Evolutionary conservation across 2,329 filamentous ascomycete genomes (phyloP), one percentile per base, ranked within the genome.

Genomic region (Amphichorda felina): DNA sequence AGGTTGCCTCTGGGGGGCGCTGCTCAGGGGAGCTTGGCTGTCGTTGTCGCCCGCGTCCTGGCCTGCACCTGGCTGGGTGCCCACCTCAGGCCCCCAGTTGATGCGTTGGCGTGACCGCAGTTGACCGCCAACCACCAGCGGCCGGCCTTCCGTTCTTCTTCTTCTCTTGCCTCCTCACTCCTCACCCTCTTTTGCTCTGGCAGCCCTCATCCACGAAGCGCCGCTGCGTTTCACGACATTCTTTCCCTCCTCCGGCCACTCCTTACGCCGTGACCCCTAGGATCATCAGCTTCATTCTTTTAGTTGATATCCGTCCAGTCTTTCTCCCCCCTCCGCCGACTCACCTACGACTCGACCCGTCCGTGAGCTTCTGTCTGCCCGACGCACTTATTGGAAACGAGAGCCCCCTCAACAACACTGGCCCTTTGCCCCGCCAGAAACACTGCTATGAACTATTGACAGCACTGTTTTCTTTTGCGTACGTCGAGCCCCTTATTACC

Each of bases 241-340:
- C 53, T 50, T 45, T 51, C 38, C 38, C 17, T 38, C 19, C 10
- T 16, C 13, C 18, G 14, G 22, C 29, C 35, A 18, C 44, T 54
- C 48, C 35, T 56, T 54, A 25, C 27, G 27, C 17, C 29, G 22
- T 22, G 16, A 31, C 19, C 18, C 43, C 47, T 45, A 45, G 49
- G 46, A 55, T 50, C 46, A 43, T 53, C 56, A 51, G 55, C 57
- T 61, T 61, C 59, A 62, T 52, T 63, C 59, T 53, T 56, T 62
- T 44, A 60, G 55, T 54, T 54, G 50, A 47, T 43, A 47, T 50
- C 55, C 54, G 54, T 61, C 54, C 59, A 51, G 51, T 61, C 50
- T 34, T 36, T 36, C 19, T 21, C 17, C 26, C 22, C n/a, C 25
- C 9, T 31, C 22, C 22, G 18, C 16, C 31, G 18, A 17, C 19